Conservation (phyloP, 2,329 filamentous ascomycete species). For the Tolypocladium nubicola region DNA sequence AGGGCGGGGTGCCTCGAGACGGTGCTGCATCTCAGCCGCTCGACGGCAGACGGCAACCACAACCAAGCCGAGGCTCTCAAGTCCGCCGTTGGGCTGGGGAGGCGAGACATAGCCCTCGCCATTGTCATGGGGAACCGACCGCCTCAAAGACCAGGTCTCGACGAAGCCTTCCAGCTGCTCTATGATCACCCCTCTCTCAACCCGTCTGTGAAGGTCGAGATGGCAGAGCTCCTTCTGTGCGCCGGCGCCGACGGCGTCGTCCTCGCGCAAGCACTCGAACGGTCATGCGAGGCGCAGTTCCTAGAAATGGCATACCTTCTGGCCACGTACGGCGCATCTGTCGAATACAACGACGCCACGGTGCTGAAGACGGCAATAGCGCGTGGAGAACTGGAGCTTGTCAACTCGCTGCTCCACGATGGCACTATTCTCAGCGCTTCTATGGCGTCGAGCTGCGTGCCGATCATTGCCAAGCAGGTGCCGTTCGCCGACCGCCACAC, state of each 20-base stretch:
- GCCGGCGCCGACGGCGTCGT: constrained; percentile 44
- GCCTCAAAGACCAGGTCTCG: constrained; percentile 35
- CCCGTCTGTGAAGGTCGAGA: constrained; percentile 36
- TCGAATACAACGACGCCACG: constrained; percentile 41
- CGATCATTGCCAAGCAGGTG: constrained; percentile 35
- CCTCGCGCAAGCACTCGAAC: constrained; percentile 34
- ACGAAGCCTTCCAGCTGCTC: constrained; percentile 38
- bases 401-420: constrained; percentile 34
- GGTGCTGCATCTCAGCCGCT: constrained; percentile 39
- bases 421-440: constrained; percentile 29
- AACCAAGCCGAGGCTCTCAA: constrained; percentile 42
- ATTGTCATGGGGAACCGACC: constrained; percentile 42
- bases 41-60: constrained; percentile 41
- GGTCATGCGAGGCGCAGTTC: constrained; percentile 38
- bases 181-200: constrained; percentile 34
- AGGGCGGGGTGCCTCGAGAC: constrained; percentile 38
- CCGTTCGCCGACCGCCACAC: constrained; percentile 31
- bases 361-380: constrained; percentile 38
- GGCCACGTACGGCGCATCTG: constrained; percentile 40
- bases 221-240: constrained; percentile 47
- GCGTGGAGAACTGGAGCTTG: constrained; percentile 32
- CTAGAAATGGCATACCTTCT: constrained; percentile 45
- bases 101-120: constrained; percentile 43
- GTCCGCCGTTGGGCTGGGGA: constrained; percentile 34
- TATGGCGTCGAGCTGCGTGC: constrained; percentile 39